phyloP scores from a whole-genome alignment of 306 rosid genomes.

The Medicago ruthenica region DNA sequence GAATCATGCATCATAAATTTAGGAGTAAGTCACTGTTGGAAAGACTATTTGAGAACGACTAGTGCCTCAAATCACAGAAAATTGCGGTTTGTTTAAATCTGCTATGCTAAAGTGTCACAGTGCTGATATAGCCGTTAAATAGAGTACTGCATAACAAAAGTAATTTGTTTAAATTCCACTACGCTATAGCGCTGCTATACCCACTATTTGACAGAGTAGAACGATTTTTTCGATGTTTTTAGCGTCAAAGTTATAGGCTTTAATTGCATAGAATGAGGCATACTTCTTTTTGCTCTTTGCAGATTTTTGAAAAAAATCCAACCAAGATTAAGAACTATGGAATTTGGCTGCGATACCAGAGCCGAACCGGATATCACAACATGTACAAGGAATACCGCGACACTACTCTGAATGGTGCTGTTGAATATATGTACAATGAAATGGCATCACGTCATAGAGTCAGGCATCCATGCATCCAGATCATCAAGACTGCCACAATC shows the following conservation, averaged over 20 bases:
- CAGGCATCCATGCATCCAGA: constrained; percentile 80
- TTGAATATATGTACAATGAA: constrained; percentile 77
- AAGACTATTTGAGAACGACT: background rate
- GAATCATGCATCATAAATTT: too few relatives aligned
- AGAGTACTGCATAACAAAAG: too few relatives aligned
- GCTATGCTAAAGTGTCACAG: too few relatives aligned
- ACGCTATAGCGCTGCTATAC: too few relatives aligned
- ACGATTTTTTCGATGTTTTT: background rate
- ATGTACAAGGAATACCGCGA: constrained; percentile 87
- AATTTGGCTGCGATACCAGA: constrained; percentile 85
- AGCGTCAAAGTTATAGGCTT: background rate
- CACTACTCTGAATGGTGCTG: constrained; percentile 79
- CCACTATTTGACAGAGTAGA: too few relatives aligned
- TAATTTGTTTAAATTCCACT: too few relatives aligned
- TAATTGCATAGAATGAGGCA: background rate
- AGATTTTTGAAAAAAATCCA: constrained; percentile 84
- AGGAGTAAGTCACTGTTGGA: background rate
- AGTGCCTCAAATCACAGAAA: too few relatives aligned
- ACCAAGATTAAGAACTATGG: constrained; percentile 74
- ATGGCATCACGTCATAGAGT: constrained; percentile 90
- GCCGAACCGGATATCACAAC: constrained; percentile 87
- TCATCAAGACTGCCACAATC: constrained; percentile 81
- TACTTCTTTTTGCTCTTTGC: constrained; percentile 20
- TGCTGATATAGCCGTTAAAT: too few relatives aligned
- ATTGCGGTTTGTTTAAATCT: too few relatives aligned